These are phyloP conservation scores for Chlorella vulgaris DNA, from an alignment of 139 green algal species.

Conservation along the genomic window DNA sequence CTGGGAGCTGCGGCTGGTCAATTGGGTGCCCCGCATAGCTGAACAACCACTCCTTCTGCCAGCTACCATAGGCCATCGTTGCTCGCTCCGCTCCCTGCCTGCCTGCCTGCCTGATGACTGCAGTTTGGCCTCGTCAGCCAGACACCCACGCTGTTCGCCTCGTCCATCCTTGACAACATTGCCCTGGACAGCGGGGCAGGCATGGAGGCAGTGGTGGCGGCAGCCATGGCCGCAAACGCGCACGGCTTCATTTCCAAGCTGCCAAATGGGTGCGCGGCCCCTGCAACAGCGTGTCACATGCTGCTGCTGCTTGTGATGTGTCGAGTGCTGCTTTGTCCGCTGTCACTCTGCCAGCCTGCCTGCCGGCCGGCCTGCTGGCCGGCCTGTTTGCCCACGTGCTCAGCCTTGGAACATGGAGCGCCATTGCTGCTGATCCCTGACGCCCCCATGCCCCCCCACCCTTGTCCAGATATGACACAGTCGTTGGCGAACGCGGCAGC, in stretches of 20 bases:
- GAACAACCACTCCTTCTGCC: too few relatives aligned
- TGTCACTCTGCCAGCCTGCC: too few relatives aligned
- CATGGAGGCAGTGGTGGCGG: constrained; percentile 60
- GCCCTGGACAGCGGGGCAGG: constrained; percentile 50
- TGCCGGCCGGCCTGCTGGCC: too few relatives aligned
- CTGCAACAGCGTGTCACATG: not conserved
- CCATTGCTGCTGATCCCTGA: not conserved
- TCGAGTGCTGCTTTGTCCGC: too few relatives aligned
- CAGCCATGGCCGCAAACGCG: constrained; percentile 76
- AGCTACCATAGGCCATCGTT: too few relatives aligned
- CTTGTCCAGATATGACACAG: constrained; percentile 49
- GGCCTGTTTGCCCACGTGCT: too few relatives aligned
- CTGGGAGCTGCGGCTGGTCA: too few relatives aligned
- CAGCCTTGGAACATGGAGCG: too few relatives aligned
- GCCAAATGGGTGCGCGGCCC: constrained; percentile 39
- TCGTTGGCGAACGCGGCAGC: constrained; percentile 47
- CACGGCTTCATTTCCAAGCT: constrained; percentile 81
- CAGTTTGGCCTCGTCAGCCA: constrained; percentile 71
- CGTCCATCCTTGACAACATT: constrained; percentile 82
- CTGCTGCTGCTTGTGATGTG: too few relatives aligned
- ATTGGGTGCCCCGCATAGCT: too few relatives aligned
- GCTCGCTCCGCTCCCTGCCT: not conserved
- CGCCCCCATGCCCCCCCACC: not conserved
- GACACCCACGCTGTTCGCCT: constrained; percentile 87
- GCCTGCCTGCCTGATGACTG: not conserved